Evolutionary conservation across 2,329 filamentous ascomycete genomes (phyloP).

Genomic region (Xylariaceae sp.): DNA sequence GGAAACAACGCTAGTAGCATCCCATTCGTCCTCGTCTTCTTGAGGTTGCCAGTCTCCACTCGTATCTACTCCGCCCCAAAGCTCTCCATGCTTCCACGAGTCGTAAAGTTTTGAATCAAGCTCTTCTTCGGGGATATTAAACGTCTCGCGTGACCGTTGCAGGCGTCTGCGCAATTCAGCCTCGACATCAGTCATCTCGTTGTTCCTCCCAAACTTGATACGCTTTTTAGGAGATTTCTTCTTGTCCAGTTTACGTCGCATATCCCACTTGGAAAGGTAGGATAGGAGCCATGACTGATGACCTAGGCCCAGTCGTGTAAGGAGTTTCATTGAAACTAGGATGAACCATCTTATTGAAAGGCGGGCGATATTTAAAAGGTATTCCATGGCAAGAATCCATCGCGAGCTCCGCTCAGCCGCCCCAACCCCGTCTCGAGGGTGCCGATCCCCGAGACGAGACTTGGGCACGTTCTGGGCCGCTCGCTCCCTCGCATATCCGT

Average conservation of each 20-base stretch:
- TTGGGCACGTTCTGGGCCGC: conserved; percentile 57
- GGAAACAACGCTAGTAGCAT: conserved; percentile 75
- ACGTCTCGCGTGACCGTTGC: conserved; percentile 36
- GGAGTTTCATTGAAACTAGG: conserved; percentile 47
- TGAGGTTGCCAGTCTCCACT: conserved; percentile 72
- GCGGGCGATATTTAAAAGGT: conserved; percentile 68
- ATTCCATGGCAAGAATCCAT: conserved; percentile 72
- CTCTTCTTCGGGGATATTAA: conserved; percentile 54
- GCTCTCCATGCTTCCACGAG: conserved; percentile 80
- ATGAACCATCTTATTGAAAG: conserved; percentile 58
- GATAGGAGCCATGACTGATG: conserved; percentile 60
- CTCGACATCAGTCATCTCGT: conserved; percentile 74
- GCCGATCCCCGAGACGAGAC: conserved; percentile 43
- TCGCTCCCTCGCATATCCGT: conserved; percentile 66
- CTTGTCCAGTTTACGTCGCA: conserved; percentile 31
- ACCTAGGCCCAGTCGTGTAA: conserved; percentile 58
- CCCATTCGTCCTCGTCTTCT: conserved; percentile 56
- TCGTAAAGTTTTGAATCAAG: conserved; percentile 72
- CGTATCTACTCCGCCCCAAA: conserved; percentile 77
- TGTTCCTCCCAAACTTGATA: conserved; percentile 46
- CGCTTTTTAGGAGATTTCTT: conserved; percentile 19
- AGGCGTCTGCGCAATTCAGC: conserved; percentile 66
- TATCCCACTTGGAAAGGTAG: conserved; percentile 45
- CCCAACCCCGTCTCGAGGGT: conserved; percentile 64
- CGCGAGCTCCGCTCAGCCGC: conserved; percentile 73